Percentiles rank a stretch among this genome's conserved stretches.
These are phyloP conservation scores for Termitomyces sp. DNA, from an alignment of 768 basidiomycete genomes.

Conservation along the genomic window DNA sequence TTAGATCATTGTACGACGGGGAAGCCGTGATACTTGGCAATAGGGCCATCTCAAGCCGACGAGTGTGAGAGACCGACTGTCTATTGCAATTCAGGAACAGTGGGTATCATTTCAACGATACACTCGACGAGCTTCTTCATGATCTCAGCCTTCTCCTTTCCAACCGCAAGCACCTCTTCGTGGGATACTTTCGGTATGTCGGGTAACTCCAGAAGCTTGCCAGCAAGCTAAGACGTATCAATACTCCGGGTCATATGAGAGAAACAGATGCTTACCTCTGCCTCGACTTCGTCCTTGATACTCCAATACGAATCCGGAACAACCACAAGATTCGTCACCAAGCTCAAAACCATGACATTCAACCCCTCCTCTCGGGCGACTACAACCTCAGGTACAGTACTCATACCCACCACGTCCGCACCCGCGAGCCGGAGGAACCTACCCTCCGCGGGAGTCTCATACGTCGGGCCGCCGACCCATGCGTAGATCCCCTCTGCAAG, in stretches of 20 bases:
- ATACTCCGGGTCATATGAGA: background rate
- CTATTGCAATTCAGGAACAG: constrained; percentile 5
- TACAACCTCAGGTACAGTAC: constrained; percentile 85
- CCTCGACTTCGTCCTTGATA: constrained; percentile 68
- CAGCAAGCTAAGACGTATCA: constrained; percentile 45
- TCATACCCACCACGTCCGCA: constrained; percentile 93
- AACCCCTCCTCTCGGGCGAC: constrained; percentile 73
- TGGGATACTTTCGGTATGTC: constrained; percentile 56
- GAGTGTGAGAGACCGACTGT: background rate
- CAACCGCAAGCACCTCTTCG: constrained; percentile 67
- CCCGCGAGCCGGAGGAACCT: constrained; percentile 67
- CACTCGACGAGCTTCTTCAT: constrained; percentile 67
- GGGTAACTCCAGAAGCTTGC: constrained; percentile 38
- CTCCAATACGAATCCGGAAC: constrained; percentile 61
- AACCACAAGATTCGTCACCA: constrained; percentile 84
- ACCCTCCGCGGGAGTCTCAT: constrained; percentile 87
- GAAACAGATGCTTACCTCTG: constrained; percentile 51
- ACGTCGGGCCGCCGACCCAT: constrained; percentile 88
- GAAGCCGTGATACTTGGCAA: too few relatives aligned
- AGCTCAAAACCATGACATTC: constrained; percentile 71
- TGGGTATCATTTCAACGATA: constrained; percentile 39
- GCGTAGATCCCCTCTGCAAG: constrained; percentile 83
- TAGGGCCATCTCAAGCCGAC: background rate
- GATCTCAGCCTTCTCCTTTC: constrained; percentile 61
- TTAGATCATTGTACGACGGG: too few relatives aligned